Evolutionary conservation across 257 asterid genomes (phyloP), one percentile per base, ranked within the genome.

Genomic region (Solanum megistacrolobum): DNA sequence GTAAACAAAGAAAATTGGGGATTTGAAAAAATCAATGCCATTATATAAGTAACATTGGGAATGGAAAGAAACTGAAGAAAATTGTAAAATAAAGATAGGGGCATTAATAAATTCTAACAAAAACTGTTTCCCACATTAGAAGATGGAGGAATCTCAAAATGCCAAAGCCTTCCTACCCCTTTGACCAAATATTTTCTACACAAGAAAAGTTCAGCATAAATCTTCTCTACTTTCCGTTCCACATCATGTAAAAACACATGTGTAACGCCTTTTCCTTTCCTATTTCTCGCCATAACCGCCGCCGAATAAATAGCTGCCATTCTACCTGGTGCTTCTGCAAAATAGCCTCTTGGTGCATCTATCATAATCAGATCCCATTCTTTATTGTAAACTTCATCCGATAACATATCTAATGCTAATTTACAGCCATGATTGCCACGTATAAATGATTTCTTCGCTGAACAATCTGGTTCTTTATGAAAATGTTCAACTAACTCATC

Each of bases 341-440:
- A 95, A 89, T 94, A 96, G 0, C 98, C 99, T 60, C 98, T 85
- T 5, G 99, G 99, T 11, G 99, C 99, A 72, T 94, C 99, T 18
- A 96, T 89, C 99, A 96, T 96, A 71, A 96, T 94, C 89, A 93
- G 10, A 91, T 96, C 99, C 98, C 99, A 96, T 78, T 95, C 98
- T 20, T 89, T 95, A 2, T 92, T 93, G 52, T 95, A 95, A 76
- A 96, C 97, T 88, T 93, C 93, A 32, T 94, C 92, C 3, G 95
- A 86, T n/a, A 96, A 83, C 98, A 93, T 94, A 83, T 95, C 91
- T 43, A 96, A 52, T 2, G 98, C 98, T 84, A 96, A 91, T 87
- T 90, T 92, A 93, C 99, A 96, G 12, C 87, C 88, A 7, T 88
- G 58, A 83, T 95, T 96, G 84, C 95, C 98, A 2, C 95, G 95